Evolutionary conservation across 225 moss, liverwort and hornwort genomes (phyloP).

Genomic region (Pseudoscleropodium purum): DNA sequence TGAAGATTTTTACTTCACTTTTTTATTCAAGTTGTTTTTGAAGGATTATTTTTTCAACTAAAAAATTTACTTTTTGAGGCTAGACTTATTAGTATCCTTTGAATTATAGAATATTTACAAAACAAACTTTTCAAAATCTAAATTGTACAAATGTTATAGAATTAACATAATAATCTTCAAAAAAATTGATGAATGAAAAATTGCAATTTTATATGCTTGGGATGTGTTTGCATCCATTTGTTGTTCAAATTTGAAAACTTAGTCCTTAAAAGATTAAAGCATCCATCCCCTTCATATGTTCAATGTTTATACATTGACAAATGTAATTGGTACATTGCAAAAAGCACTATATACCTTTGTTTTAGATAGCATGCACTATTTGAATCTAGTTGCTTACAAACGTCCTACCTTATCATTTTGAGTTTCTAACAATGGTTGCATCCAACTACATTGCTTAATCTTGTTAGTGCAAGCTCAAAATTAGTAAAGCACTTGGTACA

Average conservation of each 20-base stretch:
- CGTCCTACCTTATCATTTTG: neutral
- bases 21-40: neutral
- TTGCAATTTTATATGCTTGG: neutral
- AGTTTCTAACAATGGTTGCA: neutral
- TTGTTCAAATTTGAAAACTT: neutral
- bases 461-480: neutral
- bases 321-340: neutral
- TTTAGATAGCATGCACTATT: neutral
- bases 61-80: accelerated
- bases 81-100: accelerated
- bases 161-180: neutral
- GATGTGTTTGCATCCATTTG: neutral
- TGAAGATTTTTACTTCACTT: neutral
- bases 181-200: neutral
- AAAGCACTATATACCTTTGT: neutral
- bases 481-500: neutral
- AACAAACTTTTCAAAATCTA: neutral
- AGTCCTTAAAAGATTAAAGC: neutral
- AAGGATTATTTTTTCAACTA: neutral
- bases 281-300: neutral
- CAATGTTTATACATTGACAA: neutral
- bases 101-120: neutral
- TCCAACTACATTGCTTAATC: neutral
- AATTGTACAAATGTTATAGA: too few species aligned
- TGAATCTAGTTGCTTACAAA: neutral